phyloP scores from a whole-genome alignment of 495 filamentous ascomycete species.

The Neurospora pannonica region DNA sequence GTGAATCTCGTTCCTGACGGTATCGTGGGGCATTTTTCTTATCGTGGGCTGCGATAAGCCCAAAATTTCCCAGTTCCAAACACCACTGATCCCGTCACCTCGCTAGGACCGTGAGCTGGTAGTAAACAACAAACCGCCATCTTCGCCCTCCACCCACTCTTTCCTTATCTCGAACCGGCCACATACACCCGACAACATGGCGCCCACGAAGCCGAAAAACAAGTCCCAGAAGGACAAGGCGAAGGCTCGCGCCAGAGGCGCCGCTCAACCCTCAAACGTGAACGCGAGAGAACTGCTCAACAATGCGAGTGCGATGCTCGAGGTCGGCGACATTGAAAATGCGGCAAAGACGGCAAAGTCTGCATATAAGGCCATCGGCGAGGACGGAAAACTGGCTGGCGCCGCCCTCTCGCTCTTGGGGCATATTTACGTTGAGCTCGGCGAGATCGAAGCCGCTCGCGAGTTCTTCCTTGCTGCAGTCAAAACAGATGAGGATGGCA shows the following conservation, averaged over 20 bases:
- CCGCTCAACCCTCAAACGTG: conserved; percentile 14
- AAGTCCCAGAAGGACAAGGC: conserved; percentile 26
- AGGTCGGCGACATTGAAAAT: conserved; percentile 58
- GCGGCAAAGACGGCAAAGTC: conserved; percentile 57
- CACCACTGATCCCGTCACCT: neutral
- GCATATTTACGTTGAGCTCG: conserved; percentile 77
- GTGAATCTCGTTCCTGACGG: neutral
- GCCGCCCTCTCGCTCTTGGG: conserved; percentile 65
- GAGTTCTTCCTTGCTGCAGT: conserved; percentile 60
- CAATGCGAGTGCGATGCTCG: conserved; percentile 58
- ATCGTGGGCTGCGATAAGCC: conserved; percentile 6
- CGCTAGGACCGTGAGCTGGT: neutral
- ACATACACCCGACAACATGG: conserved; percentile 17
- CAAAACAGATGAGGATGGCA: conserved; percentile 63
- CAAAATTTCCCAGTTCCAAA: conserved; percentile 3
- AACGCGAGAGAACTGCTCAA: conserved; percentile 43
- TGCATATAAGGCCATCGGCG: conserved; percentile 43
- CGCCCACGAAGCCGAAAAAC: conserved; percentile 34
- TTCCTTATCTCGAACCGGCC: neutral
- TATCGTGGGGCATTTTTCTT: neutral
- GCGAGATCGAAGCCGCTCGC: conserved; percentile 63
- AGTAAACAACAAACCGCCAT: neutral
- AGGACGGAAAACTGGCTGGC: conserved; percentile 39
- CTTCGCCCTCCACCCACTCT: neutral
- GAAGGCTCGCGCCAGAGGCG: conserved; percentile 18